phyloP scores from a whole-genome alignment of 2,329 filamentous ascomycete genomes.

The Fonsecaea monophora region DNA sequence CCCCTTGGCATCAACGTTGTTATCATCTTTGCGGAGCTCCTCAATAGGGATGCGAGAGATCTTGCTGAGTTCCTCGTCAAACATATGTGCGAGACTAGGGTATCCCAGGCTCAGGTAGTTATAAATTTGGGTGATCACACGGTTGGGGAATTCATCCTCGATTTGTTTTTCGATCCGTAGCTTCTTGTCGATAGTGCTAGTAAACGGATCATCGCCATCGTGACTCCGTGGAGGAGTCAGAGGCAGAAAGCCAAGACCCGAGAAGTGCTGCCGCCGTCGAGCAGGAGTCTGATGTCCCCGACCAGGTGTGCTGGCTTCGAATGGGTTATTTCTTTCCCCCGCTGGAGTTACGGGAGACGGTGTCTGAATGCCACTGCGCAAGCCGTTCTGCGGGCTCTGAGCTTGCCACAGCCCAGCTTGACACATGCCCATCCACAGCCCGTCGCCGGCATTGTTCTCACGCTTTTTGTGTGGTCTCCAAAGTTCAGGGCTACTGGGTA shows the following conservation, averaged over 20 bases:
- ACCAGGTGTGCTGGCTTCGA: slow-evolving; percentile 31
- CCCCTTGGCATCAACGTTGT: slow-evolving; percentile 69
- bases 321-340: slow-evolving; percentile 44
- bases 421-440: slow-evolving; percentile 44
- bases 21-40: slow-evolving; percentile 76
- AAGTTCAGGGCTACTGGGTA: slow-evolving; percentile 49
- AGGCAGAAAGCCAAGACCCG: slow-evolving; percentile 29
- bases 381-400: slow-evolving; percentile 37
- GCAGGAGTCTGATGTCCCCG: slow-evolving; percentile 41
- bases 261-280: slow-evolving; percentile 29
- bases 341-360: slow-evolving; percentile 49
- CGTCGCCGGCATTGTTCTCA: slow-evolving; percentile 28
- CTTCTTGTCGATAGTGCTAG: slow-evolving; percentile 42
- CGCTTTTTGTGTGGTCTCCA: slow-evolving; percentile 42
- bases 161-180: slow-evolving; percentile 54
- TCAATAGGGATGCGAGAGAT: slow-evolving; percentile 74
- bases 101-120: slow-evolving; percentile 96
- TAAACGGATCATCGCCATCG: slow-evolving; percentile 52
- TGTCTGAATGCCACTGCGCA: slow-evolving; percentile 47
- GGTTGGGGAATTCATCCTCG: slow-evolving; percentile 75
- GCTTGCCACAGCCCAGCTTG: slow-evolving; percentile 40
- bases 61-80: slow-evolving; percentile 82
- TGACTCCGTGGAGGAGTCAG: slow-evolving; percentile 57
- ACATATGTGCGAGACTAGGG: slow-evolving; percentile 80
- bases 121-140: slow-evolving; percentile 93